These are phyloP conservation scores for Anethum foeniculum DNA, from an alignment of 140 eudicot genomes.

Conservation along the genomic window DNA sequence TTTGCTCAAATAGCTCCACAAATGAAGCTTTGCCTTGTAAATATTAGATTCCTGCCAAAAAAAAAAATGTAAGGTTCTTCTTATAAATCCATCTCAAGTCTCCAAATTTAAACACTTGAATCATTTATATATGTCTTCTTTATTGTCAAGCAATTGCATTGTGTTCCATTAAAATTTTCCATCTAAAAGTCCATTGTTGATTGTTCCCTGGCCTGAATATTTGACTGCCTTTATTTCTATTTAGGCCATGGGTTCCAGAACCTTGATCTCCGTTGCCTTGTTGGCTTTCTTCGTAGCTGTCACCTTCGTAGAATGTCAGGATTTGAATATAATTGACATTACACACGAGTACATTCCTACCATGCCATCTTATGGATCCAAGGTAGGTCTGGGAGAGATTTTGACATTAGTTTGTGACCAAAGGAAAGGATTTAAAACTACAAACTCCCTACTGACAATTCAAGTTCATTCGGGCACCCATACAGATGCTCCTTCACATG, in stretches of 20 bases:
- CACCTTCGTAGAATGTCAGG: conserved; percentile 1
- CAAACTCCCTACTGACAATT: neutral
- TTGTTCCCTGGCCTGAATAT: conserved; percentile 3
- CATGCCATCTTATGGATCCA: neutral
- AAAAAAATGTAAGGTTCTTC: neutral
- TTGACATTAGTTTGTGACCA: neutral
- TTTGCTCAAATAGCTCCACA: neutral
- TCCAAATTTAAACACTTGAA: neutral
- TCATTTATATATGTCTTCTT: neutral
- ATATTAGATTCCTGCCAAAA: neutral
- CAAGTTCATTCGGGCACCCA: conserved; percentile 14
- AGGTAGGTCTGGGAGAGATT: neutral
- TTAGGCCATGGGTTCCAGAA: neutral
- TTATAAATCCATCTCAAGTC: neutral
- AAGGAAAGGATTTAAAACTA: neutral
- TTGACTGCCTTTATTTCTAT: neutral
- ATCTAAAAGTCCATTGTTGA: neutral
- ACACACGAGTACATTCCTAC: neutral
- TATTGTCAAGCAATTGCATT: neutral
- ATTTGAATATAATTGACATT: conserved; percentile 5
- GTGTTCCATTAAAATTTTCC: neutral
- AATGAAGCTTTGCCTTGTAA: neutral
- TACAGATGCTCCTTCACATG: conserved; percentile 14
- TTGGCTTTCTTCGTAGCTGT: neutral
- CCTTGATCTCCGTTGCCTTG: neutral